Percentiles rank a stretch among this genome's conserved stretches.
phyloP scores from a whole-genome alignment of 2,329 filamentous ascomycete species.

The Eutypa lata region DNA sequence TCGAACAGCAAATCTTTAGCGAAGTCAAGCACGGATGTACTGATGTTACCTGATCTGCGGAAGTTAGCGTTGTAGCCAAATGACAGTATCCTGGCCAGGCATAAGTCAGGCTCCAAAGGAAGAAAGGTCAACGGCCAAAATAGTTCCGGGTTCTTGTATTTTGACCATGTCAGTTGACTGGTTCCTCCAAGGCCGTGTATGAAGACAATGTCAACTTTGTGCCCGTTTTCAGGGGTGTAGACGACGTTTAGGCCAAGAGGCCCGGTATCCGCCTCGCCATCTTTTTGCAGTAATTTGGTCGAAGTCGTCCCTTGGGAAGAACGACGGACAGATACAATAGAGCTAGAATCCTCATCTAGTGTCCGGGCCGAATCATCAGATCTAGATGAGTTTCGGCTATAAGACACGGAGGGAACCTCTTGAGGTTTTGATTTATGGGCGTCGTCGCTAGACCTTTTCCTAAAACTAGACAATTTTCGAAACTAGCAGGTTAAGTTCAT shows the following conservation, averaged over 20 bases:
- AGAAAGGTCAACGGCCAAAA: constrained; percentile 32
- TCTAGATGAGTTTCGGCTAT: neutral
- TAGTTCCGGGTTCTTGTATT: constrained; percentile 18
- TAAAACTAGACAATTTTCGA: constrained; percentile 1
- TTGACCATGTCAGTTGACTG: constrained; percentile 28
- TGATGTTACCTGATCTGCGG: constrained; percentile 11
- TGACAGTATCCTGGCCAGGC: constrained; percentile 24
- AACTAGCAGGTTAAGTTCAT: neutral
- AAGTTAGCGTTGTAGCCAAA: constrained; percentile 32
- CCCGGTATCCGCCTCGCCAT: neutral
- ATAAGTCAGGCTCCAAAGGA: constrained; percentile 24
- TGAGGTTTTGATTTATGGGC: neutral
- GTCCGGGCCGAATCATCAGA: neutral
- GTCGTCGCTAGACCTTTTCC: neutral
- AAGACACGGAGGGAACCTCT: neutral
- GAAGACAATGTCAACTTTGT: constrained; percentile 27
- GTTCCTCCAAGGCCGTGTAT: constrained; percentile 33
- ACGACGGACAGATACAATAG: neutral
- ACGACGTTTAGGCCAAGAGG: constrained; percentile 14
- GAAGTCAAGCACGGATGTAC: constrained; percentile 26
- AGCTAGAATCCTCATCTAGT: neutral
- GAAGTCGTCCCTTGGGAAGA: neutral
- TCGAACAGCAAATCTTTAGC: constrained; percentile 29
- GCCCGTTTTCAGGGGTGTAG: constrained; percentile 12
- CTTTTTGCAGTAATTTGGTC: neutral